Conservation (phyloP, 2,329 filamentous ascomycete genomes). For the Xylaria multiplex region DNA sequence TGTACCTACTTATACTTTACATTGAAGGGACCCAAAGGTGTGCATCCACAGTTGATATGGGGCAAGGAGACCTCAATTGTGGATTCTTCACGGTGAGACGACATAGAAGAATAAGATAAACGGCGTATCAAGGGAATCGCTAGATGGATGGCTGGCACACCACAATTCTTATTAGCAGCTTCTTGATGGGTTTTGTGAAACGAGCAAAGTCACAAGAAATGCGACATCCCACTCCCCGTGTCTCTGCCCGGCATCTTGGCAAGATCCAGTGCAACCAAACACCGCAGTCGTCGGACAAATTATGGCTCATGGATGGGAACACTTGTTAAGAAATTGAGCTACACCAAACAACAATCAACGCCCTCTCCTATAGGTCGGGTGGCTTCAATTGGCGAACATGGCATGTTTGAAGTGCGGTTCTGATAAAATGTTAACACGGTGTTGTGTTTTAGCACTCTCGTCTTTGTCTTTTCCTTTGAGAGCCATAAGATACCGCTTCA, state of each 20-base stretch:
- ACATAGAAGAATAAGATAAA: not conserved
- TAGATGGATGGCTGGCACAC: not conserved
- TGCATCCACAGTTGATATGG: no score
- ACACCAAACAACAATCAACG: not conserved
- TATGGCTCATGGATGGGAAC: not conserved
- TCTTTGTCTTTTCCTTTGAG: not conserved
- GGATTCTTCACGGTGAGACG: not conserved
- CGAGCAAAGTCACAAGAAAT: slow-evolving; percentile 17
- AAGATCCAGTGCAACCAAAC: slow-evolving; percentile 17
- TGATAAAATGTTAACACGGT: no score
- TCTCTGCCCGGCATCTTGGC: slow-evolving; percentile 3
- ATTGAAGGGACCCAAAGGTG: no score
- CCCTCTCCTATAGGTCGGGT: not conserved
- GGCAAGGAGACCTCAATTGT: no score
- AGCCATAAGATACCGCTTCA: no score
- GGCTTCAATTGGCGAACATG: not conserved
- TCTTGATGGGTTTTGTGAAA: slow-evolving; percentile 8
- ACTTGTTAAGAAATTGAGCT: slow-evolving; percentile 13
- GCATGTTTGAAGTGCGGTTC: not conserved
- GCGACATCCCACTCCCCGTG: slow-evolving; percentile 4
- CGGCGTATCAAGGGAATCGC: not conserved
- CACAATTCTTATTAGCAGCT: slow-evolving; percentile 1
- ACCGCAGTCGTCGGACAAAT: slow-evolving; percentile 7
- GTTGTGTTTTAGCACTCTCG: not conserved
- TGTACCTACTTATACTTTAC: not conserved